Base-by-base conservation (phyloP, 768 basidiomycete species). In the Mycena vitilis region DNA sequence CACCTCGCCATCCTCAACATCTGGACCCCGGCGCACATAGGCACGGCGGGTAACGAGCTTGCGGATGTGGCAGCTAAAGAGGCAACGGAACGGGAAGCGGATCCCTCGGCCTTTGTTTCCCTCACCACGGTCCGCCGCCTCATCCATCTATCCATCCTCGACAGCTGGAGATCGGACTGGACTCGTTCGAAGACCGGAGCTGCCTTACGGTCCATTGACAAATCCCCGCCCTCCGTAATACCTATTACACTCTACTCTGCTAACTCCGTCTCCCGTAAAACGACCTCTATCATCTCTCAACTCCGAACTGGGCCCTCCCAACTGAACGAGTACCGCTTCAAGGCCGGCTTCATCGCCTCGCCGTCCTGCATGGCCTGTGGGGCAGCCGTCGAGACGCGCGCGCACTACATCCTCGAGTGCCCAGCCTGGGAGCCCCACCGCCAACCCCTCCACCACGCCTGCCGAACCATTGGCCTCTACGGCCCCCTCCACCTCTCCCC, bases 281-380 rank as follows among this genome's bases (percentile, higher is more conserved):
- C 56, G 9, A n/a, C n/a, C 18, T 57, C 56, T 11, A 25, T 23
- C 38, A 38, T 57, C 11, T 57, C 56, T n/a, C 56, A 57, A 23
- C 56, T 57, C 5, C 37, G 56, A 5, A 57, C 56, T n/a, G 56
- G 36, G 22, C 40, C 44, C 44, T 45, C 18, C 11, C 8, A 9
- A 4, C 44, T 45, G 11, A 45, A 45, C 44, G 44, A 7, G 18
- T 45, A 45, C 18, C 44, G 44, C 5, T 45, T 45, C 44, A 45
- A 45, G 15, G 15, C 44, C 6, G 44, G 44, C 8, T 45, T 45
- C 44, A 16, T 45, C 5, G 18, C 10, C 44, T 45, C 44, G 8
- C 44, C 44, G 44, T 12, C 44, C 5, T 45, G 44, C 44, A 16
- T 12, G 6, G 44, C 44, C 5, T 45, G 44, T 16, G 44, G 44